Evolutionary conservation across 2,329 filamentous ascomycete species (phyloP), one percentile per base, ranked within the genome.

Genomic region (Neoarthrinium moseri): DNA sequence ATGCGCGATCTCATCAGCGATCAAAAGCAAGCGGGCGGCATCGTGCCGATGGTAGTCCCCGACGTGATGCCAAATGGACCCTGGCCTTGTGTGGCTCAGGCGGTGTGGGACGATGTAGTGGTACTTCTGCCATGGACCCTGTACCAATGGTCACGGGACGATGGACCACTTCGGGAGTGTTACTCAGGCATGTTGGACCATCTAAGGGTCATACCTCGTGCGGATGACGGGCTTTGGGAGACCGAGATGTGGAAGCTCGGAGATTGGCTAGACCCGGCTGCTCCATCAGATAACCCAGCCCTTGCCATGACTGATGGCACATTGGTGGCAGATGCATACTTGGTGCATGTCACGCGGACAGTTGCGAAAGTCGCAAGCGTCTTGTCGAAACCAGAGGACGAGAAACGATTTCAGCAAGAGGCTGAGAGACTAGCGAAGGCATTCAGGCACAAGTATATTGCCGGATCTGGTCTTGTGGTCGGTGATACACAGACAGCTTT

Each of bases 231-330:
- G 4, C 61, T 70, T 1, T 71, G 67, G 68, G 57, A 64, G 35
- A 47, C 51, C 7, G 51, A 55, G 18, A 39, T 44, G 6, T 62
- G 56, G 46, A 66, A 70, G 55, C 57, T 65, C 6, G 66, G 64
- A 11, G 68, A 71, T 52, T 71, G 69, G 68, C 63, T 72, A 3
- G 68, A 71, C 48, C 68, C 68, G 3, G 55, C 55, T 13, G 65
- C 69, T 1, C 67, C 69, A 3, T 55, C 64, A 3, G 52, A 60
- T 5, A 51, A 63, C 23, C 65, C 69, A 0, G 62, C 53, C 13
- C 46, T 54, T 8, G 62, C 58, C 1, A 59, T 53, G 13, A 71
- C 67, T 0, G 60, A 66, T 43, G 51, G 56, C 6, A 56, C 56
- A 21, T 55, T 69, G 13, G 65, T 70, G 2, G 66, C 68, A 0